Conservation (phyloP, 2,329 filamentous ascomycete species). For the Myrmaecium sp. region DNA sequence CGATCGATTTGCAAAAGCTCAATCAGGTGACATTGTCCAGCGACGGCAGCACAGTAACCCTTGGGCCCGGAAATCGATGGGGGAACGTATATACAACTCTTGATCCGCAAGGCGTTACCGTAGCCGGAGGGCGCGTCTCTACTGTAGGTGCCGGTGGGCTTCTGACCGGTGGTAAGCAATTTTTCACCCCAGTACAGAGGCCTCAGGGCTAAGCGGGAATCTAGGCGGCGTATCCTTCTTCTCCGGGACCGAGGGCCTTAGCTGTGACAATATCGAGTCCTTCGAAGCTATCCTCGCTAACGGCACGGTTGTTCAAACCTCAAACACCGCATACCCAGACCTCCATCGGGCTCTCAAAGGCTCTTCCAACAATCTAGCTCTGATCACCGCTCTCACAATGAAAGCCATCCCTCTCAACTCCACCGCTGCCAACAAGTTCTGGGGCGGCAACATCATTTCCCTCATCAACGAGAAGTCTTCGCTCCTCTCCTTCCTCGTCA, state of each 20-base stretch:
- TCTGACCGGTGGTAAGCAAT: slow-evolving; percentile 10
- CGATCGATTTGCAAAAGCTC: slow-evolving; percentile 12
- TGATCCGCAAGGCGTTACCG: slow-evolving; percentile 9
- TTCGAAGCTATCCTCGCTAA: too few relatives aligned
- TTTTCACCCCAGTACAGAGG: too few relatives aligned
- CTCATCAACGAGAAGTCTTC: slow-evolving; percentile 8
- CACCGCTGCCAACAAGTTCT: slow-evolving; percentile 8
- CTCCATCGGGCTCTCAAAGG: slow-evolving; percentile 22
- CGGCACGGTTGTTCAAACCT: too few relatives aligned
- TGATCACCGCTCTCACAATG: slow-evolving; percentile 20
- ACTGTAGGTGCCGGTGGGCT: slow-evolving; percentile 11
- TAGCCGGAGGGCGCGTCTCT: slow-evolving; percentile 10
- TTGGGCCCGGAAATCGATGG: slow-evolving; percentile 13
- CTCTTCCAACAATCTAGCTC: slow-evolving; percentile 20
- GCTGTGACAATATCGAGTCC: slow-evolving; percentile 1
- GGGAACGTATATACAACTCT: slow-evolving; percentile 10
- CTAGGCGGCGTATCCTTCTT: slow-evolving; percentile 3
- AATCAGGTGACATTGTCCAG: slow-evolving; percentile 9
- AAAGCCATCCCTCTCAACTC: too few relatives aligned
- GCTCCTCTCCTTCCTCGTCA: slow-evolving; percentile 8
- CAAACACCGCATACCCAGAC: too few relatives aligned
- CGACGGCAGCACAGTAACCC: slow-evolving; percentile 8
- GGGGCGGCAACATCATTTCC: slow-evolving; percentile 21
- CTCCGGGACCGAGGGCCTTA: slow-evolving; percentile 1
- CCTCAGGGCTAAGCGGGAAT: too few relatives aligned